Conservation (phyloP, 2,329 filamentous ascomycete genomes). For the Rasamsonia emersonii region DNA sequence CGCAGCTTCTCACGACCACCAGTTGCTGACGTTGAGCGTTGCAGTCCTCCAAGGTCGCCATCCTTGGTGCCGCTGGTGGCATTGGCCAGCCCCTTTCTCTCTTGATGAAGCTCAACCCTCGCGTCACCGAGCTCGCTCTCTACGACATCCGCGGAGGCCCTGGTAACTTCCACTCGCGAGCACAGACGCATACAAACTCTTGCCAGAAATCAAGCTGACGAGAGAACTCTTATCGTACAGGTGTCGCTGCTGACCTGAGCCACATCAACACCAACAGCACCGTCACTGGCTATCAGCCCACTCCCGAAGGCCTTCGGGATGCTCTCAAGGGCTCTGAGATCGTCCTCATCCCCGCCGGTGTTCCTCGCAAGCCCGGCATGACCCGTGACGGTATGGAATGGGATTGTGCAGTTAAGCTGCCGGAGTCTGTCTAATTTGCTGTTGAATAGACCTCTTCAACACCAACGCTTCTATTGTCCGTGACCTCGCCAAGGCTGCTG, state of each 20-base stretch:
- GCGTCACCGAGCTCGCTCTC: conserved; percentile 85
- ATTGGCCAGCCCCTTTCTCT: conserved; percentile 98
- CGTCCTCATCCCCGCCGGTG: conserved; percentile 95
- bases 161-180: conserved; percentile 46
- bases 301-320: conserved; percentile 62
- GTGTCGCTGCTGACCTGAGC: conserved; percentile 95
- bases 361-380: conserved; percentile 99
- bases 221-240: conserved; percentile 38
- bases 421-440: conserved; percentile 5
- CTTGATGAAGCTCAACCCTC: conserved; percentile 96
- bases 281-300: conserved; percentile 82
- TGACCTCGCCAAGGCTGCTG: conserved; percentile 91
- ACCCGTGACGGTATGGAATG: conserved; percentile 70
- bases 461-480: conserved; percentile 99
- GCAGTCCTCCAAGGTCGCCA: conserved; percentile 92
- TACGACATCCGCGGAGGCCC: conserved; percentile 95
- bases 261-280: conserved; percentile 99
- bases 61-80: conserved; percentile 93
- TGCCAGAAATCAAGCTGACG: conserved; percentile 2
- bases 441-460: conserved; percentile 80
- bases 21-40: conserved; percentile 2
- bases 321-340: conserved; percentile 84
- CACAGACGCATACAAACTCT: neutral
- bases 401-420: neutral
- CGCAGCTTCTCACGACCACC: conserved; percentile 2